Evolutionary conservation across 306 rosid genomes (phyloP).

Genomic region (Erythrophleum fordii): DNA sequence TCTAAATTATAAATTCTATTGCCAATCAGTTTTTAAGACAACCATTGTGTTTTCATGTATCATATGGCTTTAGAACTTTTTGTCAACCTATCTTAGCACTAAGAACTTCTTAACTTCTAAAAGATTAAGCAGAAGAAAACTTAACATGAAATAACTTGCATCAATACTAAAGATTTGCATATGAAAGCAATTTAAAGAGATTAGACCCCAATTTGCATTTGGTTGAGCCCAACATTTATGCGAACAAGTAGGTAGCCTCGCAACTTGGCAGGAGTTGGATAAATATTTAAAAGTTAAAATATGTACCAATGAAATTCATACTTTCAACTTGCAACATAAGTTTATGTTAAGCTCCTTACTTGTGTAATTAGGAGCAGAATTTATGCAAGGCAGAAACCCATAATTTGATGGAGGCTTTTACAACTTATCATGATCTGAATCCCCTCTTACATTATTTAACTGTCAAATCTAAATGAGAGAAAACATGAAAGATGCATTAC

Average conservation of each 20-base stretch:
- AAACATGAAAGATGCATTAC: constrained; percentile 53
- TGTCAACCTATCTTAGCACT: constrained; percentile 8
- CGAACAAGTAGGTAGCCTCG: constrained; percentile 87
- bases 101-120: constrained; percentile 13
- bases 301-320: constrained; percentile 22
- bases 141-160: constrained; percentile 14
- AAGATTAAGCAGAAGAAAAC: neutral
- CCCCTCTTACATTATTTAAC: constrained; percentile 53
- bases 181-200: constrained; percentile 22
- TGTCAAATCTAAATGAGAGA: constrained; percentile 61
- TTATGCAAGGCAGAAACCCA: constrained; percentile 71
- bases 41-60: neutral
- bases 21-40: constrained; percentile 3
- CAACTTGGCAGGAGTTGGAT: constrained; percentile 66
- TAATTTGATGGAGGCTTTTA: constrained; percentile 82
- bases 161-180: constrained; percentile 1
- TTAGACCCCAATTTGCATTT: constrained; percentile 96
- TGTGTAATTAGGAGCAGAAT: constrained; percentile 68
- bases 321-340: constrained; percentile 11
- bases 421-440: constrained; percentile 64
- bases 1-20: constrained; percentile 25
- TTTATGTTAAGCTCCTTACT: constrained; percentile 51
- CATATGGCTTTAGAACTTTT: constrained; percentile 4
- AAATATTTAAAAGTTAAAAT: constrained; percentile 32
- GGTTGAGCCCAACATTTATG: constrained; percentile 95